Evolutionary conservation across 805 yeast genomes (phyloP).

Genomic region (Torulaspora microellipsoides): DNA sequence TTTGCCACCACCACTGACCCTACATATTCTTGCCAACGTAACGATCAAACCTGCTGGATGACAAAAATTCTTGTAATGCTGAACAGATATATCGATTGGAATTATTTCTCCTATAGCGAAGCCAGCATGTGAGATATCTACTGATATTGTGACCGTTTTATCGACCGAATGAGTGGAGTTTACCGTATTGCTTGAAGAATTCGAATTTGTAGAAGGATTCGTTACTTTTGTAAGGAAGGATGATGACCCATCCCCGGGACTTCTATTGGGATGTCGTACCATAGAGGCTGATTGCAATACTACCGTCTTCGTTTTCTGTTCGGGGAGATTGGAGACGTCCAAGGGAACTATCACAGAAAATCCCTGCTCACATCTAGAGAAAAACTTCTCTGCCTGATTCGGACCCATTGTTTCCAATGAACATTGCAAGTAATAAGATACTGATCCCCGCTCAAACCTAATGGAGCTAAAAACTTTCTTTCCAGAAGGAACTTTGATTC

Average conservation of each 20-base stretch:
- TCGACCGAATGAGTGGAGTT: slow-evolving; percentile 9
- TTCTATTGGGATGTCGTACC: slow-evolving; percentile 10
- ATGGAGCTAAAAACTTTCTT: slow-evolving; percentile 68
- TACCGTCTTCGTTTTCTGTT: slow-evolving; percentile 62
- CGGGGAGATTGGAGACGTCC: slow-evolving; percentile 62
- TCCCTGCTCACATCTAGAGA: slow-evolving; percentile 49
- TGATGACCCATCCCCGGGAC: slow-evolving; percentile 16
- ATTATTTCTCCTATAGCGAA: slow-evolving; percentile 74
- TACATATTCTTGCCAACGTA: slow-evolving; percentile 74
- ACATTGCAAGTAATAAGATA: slow-evolving; percentile 49
- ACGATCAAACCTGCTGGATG: slow-evolving; percentile 70
- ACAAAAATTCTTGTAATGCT: slow-evolving; percentile 67
- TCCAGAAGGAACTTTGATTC: slow-evolving; percentile 66
- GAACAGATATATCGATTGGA: slow-evolving; percentile 61
- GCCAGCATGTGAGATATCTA: slow-evolving; percentile 57
- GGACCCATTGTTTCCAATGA: slow-evolving; percentile 19
- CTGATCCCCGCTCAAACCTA: slow-evolving; percentile 82
- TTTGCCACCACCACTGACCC: slow-evolving; percentile 55
- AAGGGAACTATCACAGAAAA: slow-evolving; percentile 65
- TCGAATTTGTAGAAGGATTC: slow-evolving; percentile 20
- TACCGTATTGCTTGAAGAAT: slow-evolving; percentile 12
- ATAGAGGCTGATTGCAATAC: slow-evolving; percentile 50
- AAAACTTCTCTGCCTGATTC: slow-evolving; percentile 23
- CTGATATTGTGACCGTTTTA: slow-evolving; percentile 39
- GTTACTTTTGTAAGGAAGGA: slow-evolving; percentile 26